A percentile compares a stretch with the other conserved stretches of the same genome.
Evolutionary conservation across 345 rosid genomes (phyloP).

Genomic region (Ceriops tagal): DNA sequence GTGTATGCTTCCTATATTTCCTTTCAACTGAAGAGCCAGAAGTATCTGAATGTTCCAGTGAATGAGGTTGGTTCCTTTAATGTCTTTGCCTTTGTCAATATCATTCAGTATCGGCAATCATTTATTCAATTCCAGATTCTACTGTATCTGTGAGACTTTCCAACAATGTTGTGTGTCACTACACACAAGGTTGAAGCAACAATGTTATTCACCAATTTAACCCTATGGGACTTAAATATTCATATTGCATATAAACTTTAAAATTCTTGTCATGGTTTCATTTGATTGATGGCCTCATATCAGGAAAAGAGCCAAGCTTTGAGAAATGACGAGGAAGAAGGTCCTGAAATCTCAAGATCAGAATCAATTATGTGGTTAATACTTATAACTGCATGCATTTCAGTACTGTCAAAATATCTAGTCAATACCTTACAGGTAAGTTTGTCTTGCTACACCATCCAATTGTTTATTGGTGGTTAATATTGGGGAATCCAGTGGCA

Average conservation of each 20-base stretch:
- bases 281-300: slow-evolving; percentile 10
- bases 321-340: slow-evolving; percentile 34
- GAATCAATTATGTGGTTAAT: slow-evolving; percentile 45
- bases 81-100: background rate
- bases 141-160: no score
- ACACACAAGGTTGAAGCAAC: no score
- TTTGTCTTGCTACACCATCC: background rate
- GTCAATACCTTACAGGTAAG: slow-evolving; percentile 48
- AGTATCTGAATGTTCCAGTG: slow-evolving; percentile 15
- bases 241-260: no score
- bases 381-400: slow-evolving; percentile 39
- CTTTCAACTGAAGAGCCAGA: slow-evolving; percentile 44
- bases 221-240: no score
- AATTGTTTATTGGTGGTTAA: background rate
- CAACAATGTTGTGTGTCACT: no score
- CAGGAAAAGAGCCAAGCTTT: slow-evolving; percentile 23
- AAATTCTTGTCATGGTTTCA: background rate
- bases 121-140: no score
- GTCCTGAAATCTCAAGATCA: slow-evolving; percentile 38
- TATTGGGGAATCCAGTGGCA: background rate
- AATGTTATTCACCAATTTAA: no score
- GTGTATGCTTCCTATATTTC: slow-evolving; percentile 46
- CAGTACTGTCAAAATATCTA: slow-evolving; percentile 45
- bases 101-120: background rate
- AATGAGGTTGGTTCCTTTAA: slow-evolving; percentile 27